Evolutionary conservation across 2,329 filamentous ascomycete genomes (phyloP).

Genomic region (Aureobasidium mangrovei): DNA sequence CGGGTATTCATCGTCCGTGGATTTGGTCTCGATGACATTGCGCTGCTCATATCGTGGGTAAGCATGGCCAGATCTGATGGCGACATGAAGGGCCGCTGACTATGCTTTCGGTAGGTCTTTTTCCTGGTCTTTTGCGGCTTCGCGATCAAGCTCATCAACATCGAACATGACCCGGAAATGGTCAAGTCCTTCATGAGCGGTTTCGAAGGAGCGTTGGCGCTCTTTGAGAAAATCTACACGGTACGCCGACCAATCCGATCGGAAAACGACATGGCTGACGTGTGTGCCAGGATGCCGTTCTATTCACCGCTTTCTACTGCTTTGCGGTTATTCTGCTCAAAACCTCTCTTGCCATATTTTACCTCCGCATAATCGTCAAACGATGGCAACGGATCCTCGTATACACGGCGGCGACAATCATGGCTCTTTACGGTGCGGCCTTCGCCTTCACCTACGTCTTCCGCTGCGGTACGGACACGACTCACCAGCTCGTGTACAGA

Average conservation of each 20-base stretch:
- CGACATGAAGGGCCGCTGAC: too few species aligned
- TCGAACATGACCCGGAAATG: neutral
- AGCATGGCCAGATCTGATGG: too few species aligned
- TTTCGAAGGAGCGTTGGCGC: neutral
- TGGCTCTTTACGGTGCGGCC: constrained; percentile 28
- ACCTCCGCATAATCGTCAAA: constrained; percentile 33
- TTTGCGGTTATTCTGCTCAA: constrained; percentile 34
- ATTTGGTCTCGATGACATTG: neutral
- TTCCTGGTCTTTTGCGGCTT: neutral
- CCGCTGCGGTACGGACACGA: constrained; percentile 23
- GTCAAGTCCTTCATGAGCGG: neutral
- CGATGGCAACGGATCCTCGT: constrained; percentile 29
- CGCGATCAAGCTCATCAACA: neutral
- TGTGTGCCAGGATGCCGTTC: neutral
- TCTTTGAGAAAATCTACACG: neutral
- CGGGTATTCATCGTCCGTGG: neutral
- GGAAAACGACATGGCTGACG: neutral
- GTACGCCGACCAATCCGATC: neutral
- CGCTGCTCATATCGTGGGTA: neutral
- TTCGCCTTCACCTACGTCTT: constrained; percentile 24
- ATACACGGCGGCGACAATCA: constrained; percentile 17
- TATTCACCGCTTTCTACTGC: constrained; percentile 30
- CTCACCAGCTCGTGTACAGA: constrained; percentile 17
- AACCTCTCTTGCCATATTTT: constrained; percentile 37
- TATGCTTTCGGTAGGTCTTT: neutral